Conservation (phyloP, 2,329 filamentous ascomycete genomes). For the Corinectria fuckeliana region DNA sequence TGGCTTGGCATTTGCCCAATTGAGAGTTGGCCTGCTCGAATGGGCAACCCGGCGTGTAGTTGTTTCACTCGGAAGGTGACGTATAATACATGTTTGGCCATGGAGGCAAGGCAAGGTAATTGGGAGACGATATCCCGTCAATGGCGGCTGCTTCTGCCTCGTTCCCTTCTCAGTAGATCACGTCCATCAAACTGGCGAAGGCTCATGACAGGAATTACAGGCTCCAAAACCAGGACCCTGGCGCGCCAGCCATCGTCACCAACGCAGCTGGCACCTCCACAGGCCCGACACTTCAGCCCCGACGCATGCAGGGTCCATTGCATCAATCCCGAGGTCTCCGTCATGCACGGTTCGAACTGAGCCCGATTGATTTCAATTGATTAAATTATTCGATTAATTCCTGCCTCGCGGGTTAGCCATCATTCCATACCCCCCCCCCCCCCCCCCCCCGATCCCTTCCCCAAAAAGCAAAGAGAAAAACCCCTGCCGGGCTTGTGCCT, state of each 20-base stretch:
- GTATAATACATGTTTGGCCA: background rate
- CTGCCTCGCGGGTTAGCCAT: background rate
- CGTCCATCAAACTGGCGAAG: background rate
- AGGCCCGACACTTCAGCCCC: constrained; percentile 6
- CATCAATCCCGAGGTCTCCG: background rate
- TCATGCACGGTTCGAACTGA: constrained; percentile 28
- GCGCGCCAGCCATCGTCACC: constrained; percentile 1
- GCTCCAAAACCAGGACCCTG: background rate
- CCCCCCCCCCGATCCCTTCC: too few relatives aligned
- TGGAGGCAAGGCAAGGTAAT: background rate
- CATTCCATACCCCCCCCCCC: too few relatives aligned
- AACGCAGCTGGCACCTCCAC: background rate
- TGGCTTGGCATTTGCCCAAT: background rate
- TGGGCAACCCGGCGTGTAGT: constrained; percentile 7
- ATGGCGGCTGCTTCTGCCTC: constrained; percentile 1
- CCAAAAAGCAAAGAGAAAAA: background rate
- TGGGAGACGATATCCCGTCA: background rate
- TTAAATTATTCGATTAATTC: constrained; percentile 10
- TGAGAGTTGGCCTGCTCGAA: constrained; percentile 1
- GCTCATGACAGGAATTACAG: constrained; percentile 14
- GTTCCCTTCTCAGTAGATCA: background rate
- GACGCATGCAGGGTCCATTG: constrained; percentile 29
- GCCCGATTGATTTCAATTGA: constrained; percentile 24
- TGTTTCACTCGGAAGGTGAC: background rate
- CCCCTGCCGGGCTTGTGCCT: constrained; percentile 11